phyloP scores from a whole-genome alignment of 371 early-diverging fungal genomes.

The Phascolomyces articulosus region DNA sequence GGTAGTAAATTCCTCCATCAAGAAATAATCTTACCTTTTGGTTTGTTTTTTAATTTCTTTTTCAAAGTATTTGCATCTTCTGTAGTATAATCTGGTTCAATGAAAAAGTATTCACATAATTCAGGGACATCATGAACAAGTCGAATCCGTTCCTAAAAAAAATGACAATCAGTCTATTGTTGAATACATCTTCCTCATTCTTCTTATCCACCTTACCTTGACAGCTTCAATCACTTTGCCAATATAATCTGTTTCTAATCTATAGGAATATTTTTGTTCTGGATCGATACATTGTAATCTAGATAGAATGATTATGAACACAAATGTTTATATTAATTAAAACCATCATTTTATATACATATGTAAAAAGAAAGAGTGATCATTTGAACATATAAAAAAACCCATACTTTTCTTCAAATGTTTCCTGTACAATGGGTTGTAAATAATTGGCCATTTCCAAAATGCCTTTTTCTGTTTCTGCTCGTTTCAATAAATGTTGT shows the following conservation, averaged over 20 bases:
- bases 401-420: constrained; percentile 29
- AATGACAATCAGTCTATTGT: too few species aligned
- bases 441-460: constrained; percentile 38
- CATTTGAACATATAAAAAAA: too few species aligned
- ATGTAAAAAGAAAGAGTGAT: too few species aligned
- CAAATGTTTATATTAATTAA: too few species aligned
- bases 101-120: constrained; percentile 63
- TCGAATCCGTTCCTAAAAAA: constrained; percentile 66
- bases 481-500: constrained; percentile 66
- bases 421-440: constrained; percentile 27
- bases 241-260: constrained; percentile 1
- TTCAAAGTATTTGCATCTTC: constrained; percentile 50
- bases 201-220: constrained; percentile 28
- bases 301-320: too few species aligned
- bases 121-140: constrained; percentile 60
- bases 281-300: constrained; percentile 2
- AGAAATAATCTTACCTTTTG: too few species aligned
- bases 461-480: constrained; percentile 52
- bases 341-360: too few species aligned
- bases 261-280: constrained; percentile 1
- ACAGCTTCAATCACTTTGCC: constrained; percentile 21
- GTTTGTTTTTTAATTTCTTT: constrained; percentile 50
- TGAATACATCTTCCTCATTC: neutral
- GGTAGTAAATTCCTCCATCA: too few species aligned
- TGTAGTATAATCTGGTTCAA: constrained; percentile 53